Evolutionary conservation across 768 basidiomycete species (phyloP), one percentile per base, ranked within the genome.

Genomic region (Amanita thiersii): DNA sequence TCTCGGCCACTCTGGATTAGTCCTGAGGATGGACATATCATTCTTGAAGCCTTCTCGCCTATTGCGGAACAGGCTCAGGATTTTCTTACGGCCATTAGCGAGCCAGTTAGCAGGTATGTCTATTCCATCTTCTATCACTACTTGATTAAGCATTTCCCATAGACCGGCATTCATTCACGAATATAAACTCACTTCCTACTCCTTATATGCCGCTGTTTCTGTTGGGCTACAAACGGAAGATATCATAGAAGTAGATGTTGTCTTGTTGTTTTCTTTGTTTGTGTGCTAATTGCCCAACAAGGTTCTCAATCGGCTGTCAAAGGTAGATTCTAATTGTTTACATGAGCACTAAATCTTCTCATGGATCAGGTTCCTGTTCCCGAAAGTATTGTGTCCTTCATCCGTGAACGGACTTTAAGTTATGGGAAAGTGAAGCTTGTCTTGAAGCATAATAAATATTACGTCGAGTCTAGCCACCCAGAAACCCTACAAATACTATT

Each of bases 371-470:
- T 96, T 7, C 94, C 93, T 2, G 86, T 99, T 4, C 92, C 96
- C 0, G 82, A 89, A 31, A 75, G 73, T 34, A 89, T 98, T 50
- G 75, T 81, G 36, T 68, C 74, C 8, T 88, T 92, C 55, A 98
- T 99, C 52, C 81, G 87, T 52, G 85, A 89, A 47, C 86, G 93
- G 49, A 99, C 96, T 0, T 63, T 91, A 43, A 96, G 93, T 39
- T 98, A 97, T 53, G 96, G 96, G 39, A 99, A 99, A 67, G 89
- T 98, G 59, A 94, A 98, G 56, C 79, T 99, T 36, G 96, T 99
- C 5, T 68, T 99, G 50, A 98, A 99, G 59, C 86, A 97, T 59
- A 98, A 98, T 72, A 88, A 85, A 53, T 98, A 98, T 61, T 97
- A 77, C 52, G 89, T 99, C 53, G 96, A 99, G 60, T 94, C 91